These are phyloP conservation scores for Rhododendron simsii DNA, from an alignment of 148 eudicot genomes.

Conservation along the genomic window DNA sequence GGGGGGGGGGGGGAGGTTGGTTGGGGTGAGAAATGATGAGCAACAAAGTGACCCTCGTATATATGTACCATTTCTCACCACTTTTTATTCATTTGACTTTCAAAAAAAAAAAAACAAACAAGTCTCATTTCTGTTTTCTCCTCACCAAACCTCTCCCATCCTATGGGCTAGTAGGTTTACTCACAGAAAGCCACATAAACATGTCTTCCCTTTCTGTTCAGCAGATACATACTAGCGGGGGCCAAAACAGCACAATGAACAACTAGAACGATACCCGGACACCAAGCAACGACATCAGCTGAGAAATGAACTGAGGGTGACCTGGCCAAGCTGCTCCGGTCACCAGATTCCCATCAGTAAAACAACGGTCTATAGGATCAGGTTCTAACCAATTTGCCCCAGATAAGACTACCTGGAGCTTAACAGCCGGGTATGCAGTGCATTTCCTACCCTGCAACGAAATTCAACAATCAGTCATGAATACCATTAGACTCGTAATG, in stretches of 20 bases:
- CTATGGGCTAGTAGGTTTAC: background rate
- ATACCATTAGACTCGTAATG: background rate
- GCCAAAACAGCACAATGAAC: background rate
- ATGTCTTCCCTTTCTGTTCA: background rate
- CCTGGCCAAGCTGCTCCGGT: constrained; percentile 99
- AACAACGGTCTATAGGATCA: constrained; percentile 82
- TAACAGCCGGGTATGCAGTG: constrained; percentile 97
- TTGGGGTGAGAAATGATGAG: background rate
- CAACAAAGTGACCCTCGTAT: background rate
- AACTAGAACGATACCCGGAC: constrained; percentile 54
- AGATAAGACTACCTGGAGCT: constrained; percentile 66
- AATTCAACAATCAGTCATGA: background rate
- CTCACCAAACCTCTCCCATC: background rate
- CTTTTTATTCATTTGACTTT: background rate
- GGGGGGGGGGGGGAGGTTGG: too few relatives aligned
- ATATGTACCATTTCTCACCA: background rate
- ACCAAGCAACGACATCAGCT: constrained; percentile 75
- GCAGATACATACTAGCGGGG: background rate
- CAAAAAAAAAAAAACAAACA: background rate
- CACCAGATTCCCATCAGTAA: constrained; percentile 90
- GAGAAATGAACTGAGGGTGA: constrained; percentile 89
- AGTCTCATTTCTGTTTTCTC: background rate
- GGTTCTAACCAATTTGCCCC: constrained; percentile 97
- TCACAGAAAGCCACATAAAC: background rate
- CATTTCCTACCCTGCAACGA: constrained; percentile 80